phyloP scores from a whole-genome alignment of 768 basidiomycete genomes.

The Macrolepiota albuminosa region DNA sequence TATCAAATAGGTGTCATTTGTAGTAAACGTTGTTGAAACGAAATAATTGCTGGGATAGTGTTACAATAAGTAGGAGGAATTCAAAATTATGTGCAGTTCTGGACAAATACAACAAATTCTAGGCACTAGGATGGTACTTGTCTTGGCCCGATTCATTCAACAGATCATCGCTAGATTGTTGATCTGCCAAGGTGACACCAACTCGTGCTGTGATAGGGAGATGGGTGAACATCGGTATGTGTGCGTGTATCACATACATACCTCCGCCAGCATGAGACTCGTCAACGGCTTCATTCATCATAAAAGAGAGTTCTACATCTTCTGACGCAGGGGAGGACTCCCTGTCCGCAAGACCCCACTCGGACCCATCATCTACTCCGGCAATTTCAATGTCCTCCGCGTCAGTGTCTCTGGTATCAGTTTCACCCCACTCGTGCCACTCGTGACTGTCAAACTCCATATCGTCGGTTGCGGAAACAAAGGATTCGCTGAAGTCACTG shows the following conservation, averaged over 20 bases:
- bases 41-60: slow-evolving; percentile 1
- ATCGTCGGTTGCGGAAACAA: slow-evolving; percentile 35
- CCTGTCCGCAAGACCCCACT: slow-evolving; percentile 40
- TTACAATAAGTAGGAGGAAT: slow-evolving; percentile 5
- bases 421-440: slow-evolving; percentile 19
- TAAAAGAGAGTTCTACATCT: slow-evolving; percentile 13
- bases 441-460: slow-evolving; percentile 28
- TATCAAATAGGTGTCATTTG: not conserved
- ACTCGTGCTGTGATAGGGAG: not conserved
- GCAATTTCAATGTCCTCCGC: slow-evolving; percentile 15
- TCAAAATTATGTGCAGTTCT: slow-evolving; percentile 1
- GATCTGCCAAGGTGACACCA: slow-evolving; percentile 2
- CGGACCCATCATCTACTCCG: slow-evolving; percentile 25
- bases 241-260: slow-evolving; percentile 15
- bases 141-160: slow-evolving; percentile 7
- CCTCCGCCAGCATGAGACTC: slow-evolving; percentile 10
- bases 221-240: not conserved
- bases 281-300: slow-evolving; percentile 13
- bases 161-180: slow-evolving; percentile 1
- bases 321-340: slow-evolving; percentile 28
- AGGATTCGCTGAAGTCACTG: slow-evolving; percentile 35
- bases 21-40: not conserved
- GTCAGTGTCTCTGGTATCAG: slow-evolving; percentile 13
- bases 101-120: not conserved
- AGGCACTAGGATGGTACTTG: not conserved